Percentiles rank a stretch among this genome's conserved stretches.
Conservation (phyloP, 202 grass and related monocot genomes). For the Carex sylvatica region DNA sequence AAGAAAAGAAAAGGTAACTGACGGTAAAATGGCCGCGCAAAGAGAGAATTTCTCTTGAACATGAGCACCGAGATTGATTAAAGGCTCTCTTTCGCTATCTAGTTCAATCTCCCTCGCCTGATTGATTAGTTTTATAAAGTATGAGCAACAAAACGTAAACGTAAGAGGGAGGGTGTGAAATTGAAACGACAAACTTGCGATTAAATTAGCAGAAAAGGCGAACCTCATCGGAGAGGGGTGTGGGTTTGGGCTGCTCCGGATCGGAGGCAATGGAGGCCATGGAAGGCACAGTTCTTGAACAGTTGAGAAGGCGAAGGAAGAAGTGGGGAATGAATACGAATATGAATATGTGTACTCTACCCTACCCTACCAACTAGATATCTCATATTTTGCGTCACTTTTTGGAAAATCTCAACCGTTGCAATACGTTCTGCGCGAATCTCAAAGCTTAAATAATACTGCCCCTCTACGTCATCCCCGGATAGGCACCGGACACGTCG, state of each 20-base stretch:
- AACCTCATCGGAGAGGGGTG: slow-evolving; percentile 7
- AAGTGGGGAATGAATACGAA: too few relatives aligned
- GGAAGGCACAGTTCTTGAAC: neutral
- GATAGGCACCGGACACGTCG: too few relatives aligned
- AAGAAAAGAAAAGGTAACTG: neutral
- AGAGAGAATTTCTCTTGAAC: slow-evolving; percentile 61
- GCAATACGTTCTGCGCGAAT: too few relatives aligned
- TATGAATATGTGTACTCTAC: too few relatives aligned
- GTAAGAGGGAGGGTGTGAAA: neutral
- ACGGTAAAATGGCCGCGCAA: slow-evolving; percentile 66
- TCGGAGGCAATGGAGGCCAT: slow-evolving; percentile 21
- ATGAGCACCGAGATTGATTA: slow-evolving; percentile 33
- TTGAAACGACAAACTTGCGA: neutral
- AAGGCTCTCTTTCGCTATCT: slow-evolving; percentile 34
- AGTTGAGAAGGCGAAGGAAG: neutral
- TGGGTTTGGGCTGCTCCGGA: slow-evolving; percentile 27
- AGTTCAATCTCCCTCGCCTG: slow-evolving; percentile 29
- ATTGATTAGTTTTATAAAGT: neutral
- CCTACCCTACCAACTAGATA: too few relatives aligned
- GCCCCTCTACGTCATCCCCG: too few relatives aligned
- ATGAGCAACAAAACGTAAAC: neutral
- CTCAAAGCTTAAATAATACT: too few relatives aligned
- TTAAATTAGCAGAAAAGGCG: neutral
- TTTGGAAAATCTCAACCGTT: too few relatives aligned
- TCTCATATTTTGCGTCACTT: too few relatives aligned